phyloP scores from a whole-genome alignment of 164 flowering plant species.

The Chimonanthus salicifolius region DNA sequence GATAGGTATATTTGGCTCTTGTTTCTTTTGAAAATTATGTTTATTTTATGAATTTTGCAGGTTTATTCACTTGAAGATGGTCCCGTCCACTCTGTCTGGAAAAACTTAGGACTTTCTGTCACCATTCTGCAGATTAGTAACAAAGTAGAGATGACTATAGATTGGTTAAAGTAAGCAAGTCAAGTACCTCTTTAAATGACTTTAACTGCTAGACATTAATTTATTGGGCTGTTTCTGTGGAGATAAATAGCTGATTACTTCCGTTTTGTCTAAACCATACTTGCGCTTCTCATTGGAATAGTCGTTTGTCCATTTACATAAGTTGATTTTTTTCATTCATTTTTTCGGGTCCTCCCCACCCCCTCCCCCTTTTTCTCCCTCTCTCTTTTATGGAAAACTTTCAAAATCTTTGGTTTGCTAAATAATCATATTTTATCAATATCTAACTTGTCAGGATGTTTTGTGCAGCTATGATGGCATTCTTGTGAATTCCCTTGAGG shows the following conservation, averaged over 20 bases:
- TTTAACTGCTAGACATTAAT: conserved; percentile 5
- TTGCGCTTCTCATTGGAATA: not conserved
- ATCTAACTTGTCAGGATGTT: not conserved
- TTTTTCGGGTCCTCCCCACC: too few species aligned
- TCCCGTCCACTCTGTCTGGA: conserved; percentile 63
- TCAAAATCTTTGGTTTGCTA: too few species aligned
- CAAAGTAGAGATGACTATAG: conserved; percentile 32
- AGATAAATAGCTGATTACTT: not conserved
- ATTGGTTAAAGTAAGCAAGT: conserved; percentile 80
- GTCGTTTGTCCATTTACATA: not conserved
- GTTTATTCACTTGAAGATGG: conserved; percentile 82
- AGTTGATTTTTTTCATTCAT: not conserved
- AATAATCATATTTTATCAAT: not conserved
- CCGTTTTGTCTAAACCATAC: too few species aligned
- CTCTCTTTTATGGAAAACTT: too few species aligned
- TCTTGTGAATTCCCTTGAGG: conserved; percentile 74
- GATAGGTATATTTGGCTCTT: not conserved
- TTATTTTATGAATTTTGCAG: conserved; percentile 30
- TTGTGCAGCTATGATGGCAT: conserved; percentile 85
- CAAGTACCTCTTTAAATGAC: not conserved
- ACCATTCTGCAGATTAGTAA: conserved; percentile 35
- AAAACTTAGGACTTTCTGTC: conserved; percentile 50
- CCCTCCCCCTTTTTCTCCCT: not conserved
- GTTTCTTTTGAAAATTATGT: not conserved
- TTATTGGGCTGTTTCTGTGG: not conserved